These are phyloP conservation scores for Trypanosoma mega DNA, from an alignment of 208 protist species.

Conservation along the genomic window DNA sequence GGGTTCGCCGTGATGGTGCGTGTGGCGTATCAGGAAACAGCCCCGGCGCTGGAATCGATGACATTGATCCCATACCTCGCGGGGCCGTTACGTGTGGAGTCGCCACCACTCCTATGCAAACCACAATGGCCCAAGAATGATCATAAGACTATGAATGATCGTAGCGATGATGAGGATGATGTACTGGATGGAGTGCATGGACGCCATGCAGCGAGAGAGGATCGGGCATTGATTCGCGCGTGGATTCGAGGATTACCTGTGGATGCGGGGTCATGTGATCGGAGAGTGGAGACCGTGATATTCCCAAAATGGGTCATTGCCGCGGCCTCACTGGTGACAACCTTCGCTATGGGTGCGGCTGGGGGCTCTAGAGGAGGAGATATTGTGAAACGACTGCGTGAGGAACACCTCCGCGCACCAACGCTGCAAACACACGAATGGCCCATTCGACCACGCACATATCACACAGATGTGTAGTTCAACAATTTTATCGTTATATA, in stretches of 20 bases:
- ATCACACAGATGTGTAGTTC: too few relatives aligned
- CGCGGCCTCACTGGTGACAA: conserved; percentile 3
- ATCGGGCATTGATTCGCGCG: conserved; percentile 9
- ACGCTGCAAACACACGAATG: not conserved
- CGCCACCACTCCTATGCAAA: not conserved
- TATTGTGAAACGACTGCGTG: not conserved
- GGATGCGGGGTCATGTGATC: not conserved
- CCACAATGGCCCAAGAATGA: conserved; percentile 2
- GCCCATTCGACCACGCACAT: too few relatives aligned
- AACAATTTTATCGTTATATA: too few relatives aligned
- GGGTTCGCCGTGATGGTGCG: conserved; percentile 3
- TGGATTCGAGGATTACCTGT: conserved; percentile 3
- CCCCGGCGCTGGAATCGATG: not conserved
- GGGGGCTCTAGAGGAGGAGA: not conserved
- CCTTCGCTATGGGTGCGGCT: conserved; percentile 4
- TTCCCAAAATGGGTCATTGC: conserved; percentile 13
- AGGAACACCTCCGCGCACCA: conserved; percentile 7
- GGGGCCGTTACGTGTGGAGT: not conserved
- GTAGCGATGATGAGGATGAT: not conserved
- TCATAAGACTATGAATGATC: not conserved
- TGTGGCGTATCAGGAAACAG: conserved; percentile 2
- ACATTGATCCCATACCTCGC: not conserved
- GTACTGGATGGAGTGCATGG: not conserved
- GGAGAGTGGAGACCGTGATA: not conserved
- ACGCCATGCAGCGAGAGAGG: not conserved